phyloP scores from a whole-genome alignment of 140 eudicot species.

The Anethum foeniculum region DNA sequence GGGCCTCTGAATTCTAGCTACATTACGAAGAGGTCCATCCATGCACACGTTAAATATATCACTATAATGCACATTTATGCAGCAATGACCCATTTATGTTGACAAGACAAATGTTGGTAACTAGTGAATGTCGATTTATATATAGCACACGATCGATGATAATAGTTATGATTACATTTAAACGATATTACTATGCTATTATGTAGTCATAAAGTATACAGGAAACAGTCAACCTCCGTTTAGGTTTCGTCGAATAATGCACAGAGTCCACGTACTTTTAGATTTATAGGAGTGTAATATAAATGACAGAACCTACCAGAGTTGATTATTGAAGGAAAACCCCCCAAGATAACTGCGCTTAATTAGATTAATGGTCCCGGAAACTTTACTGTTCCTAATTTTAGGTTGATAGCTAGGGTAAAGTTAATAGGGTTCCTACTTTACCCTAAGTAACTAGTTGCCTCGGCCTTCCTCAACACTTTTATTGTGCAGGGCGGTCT shows the following conservation, averaged over 20 bases:
- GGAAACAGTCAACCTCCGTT: not conserved
- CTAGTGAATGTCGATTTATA: not conserved
- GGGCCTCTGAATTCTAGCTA: not conserved
- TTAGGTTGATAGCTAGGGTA: not conserved
- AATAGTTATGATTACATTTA: not conserved
- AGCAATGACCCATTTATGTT: not conserved
- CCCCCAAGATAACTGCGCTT: not conserved
- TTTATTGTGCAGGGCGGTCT: too few species aligned
- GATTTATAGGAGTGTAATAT: not conserved
- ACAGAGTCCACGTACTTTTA: not conserved
- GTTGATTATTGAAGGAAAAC: not conserved
- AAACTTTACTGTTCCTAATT: not conserved
- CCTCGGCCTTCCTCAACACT: not conserved
- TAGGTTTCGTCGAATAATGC: slow-evolving; percentile 5
- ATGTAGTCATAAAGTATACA: not conserved
- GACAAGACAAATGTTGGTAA: not conserved
- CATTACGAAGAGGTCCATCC: not conserved
- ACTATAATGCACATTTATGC: not conserved
- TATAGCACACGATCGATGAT: not conserved
- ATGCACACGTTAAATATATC: not conserved
- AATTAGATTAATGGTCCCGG: not conserved
- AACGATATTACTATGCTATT: not conserved
- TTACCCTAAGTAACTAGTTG: not conserved
- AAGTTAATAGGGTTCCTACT: not conserved
- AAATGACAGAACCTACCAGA: not conserved